Percentiles rank a stretch among this genome's conserved stretches.
These are phyloP conservation scores for Pythium angustatum DNA, from an alignment of 352 stramenopile species.

Conservation along the genomic window DNA sequence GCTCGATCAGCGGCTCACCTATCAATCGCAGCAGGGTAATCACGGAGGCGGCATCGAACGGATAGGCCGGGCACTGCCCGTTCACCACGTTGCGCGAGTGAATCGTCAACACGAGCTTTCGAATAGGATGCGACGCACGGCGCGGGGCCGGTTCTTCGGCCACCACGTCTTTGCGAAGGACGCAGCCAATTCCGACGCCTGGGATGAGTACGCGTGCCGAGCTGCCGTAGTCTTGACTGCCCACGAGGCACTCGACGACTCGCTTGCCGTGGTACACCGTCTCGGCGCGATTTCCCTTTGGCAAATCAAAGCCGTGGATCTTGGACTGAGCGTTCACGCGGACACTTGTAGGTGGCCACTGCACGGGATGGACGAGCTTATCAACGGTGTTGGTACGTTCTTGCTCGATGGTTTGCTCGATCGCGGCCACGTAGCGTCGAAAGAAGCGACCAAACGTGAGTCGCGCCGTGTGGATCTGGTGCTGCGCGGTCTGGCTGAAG, in stretches of 20 bases:
- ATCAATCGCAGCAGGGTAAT: background rate
- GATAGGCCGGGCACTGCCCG: background rate
- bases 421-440: background rate
- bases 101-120: background rate
- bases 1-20: background rate
- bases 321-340: background rate
- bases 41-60: background rate
- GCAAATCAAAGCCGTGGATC: background rate
- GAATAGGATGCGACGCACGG: background rate
- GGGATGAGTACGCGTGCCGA: background rate
- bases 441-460: background rate
- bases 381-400: background rate
- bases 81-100: background rate
- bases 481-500: background rate
- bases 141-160: background rate
- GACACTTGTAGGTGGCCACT: background rate
- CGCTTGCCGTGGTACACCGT: background rate
- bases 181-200: background rate
- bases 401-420: background rate
- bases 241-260: background rate
- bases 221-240: background rate
- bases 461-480: background rate
- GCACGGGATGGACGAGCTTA: background rate
- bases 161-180: background rate
- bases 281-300: background rate